phyloP scores from a whole-genome alignment of 441 rosid genomes.

The Populus trichocarpa region DNA sequence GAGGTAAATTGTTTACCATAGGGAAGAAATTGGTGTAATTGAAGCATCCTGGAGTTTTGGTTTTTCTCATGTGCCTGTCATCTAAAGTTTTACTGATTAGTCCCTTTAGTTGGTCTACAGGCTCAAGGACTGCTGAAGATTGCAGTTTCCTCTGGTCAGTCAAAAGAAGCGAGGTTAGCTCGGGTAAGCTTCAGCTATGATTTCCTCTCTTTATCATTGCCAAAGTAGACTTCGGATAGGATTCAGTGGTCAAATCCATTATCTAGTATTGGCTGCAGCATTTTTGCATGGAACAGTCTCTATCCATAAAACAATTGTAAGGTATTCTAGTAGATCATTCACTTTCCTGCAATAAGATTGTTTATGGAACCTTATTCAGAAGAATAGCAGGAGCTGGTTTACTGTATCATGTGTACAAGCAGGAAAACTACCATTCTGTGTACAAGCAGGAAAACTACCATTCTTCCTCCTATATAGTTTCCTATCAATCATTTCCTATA shows the following conservation, averaged over 20 bases:
- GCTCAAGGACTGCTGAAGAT: slow-evolving; percentile 95
- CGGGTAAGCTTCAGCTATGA: slow-evolving; percentile 58
- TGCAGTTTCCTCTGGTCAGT: slow-evolving; percentile 79
- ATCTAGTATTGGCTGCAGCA: not conserved
- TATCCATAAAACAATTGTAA: not conserved
- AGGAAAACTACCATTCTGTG: no score
- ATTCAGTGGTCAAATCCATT: not conserved
- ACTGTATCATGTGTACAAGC: not conserved
- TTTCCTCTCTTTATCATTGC: not conserved
- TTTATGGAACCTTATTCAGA: slow-evolving; percentile 4
- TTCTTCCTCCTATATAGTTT: not conserved
- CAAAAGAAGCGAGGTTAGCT: slow-evolving; percentile 97
- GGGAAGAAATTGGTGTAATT: slow-evolving; percentile 12
- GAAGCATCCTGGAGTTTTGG: slow-evolving; percentile 8
- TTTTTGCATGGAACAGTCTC: not conserved
- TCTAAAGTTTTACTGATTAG: slow-evolving; percentile 22
- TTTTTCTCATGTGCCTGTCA: slow-evolving; percentile 15
- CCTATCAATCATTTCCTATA: not conserved
- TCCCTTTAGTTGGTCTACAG: slow-evolving; percentile 44
- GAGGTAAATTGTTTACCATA: slow-evolving; percentile 52
- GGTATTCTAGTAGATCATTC: slow-evolving; percentile 4
- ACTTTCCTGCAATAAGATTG: not conserved
- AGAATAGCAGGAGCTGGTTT: not conserved
- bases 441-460: not conserved
- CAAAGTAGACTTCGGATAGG: not conserved